Conservation (phyloP, 192 early-diverging fungal species). For the Backusella luteola region DNA sequence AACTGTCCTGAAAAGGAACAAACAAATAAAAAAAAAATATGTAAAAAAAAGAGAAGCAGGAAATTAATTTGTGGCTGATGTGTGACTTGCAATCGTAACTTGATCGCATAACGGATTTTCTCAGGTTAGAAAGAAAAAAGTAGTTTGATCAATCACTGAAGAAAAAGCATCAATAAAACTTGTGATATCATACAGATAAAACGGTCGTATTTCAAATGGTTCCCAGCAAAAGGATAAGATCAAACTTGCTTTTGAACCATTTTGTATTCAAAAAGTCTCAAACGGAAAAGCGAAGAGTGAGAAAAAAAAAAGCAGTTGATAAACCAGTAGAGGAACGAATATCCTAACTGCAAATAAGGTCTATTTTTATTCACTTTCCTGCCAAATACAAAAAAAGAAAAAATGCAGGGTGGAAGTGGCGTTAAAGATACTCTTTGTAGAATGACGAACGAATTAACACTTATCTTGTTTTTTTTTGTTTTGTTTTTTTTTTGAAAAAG, state of each 20-base stretch:
- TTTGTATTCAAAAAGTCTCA: no score
- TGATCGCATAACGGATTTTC: background rate
- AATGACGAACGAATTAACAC: background rate
- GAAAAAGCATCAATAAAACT: background rate
- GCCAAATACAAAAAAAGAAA: no score
- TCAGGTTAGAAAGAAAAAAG: background rate
- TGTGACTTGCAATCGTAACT: background rate
- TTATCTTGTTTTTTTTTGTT: background rate
- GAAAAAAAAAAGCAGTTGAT: no score
- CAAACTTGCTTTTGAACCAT: background rate
- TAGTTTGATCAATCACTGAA: background rate
- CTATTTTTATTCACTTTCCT: background rate
- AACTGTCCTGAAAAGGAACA: slow-evolving; percentile 3
- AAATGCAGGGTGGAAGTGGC: background rate
- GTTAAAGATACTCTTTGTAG: background rate
- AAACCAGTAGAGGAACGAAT: no score
- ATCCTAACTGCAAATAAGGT: background rate
- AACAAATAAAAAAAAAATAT: background rate
- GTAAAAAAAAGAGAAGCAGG: background rate
- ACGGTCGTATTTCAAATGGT: background rate
- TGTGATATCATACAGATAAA: background rate
- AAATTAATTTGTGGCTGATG: background rate
- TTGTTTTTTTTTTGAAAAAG: background rate
- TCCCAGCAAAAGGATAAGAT: background rate
- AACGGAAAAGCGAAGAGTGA: no score